Evolutionary conservation across 1,139 yeast genomes (phyloP).

Genomic region (Yamadazyma membranifaciens): DNA sequence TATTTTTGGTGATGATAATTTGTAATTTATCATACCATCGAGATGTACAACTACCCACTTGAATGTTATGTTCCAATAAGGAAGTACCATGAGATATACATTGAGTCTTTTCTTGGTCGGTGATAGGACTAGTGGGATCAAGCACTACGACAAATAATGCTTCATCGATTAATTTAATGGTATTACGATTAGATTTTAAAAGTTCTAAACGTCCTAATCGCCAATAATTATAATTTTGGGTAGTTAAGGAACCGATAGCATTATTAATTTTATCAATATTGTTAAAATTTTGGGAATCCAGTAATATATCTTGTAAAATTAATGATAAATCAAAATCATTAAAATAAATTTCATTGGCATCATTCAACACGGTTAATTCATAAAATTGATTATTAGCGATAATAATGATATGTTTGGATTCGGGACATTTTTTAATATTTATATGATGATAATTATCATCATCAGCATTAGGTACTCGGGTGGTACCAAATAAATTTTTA

Average conservation of each 20-base stretch:
- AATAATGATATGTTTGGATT: conserved; percentile 47
- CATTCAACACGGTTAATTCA: conserved; percentile 55
- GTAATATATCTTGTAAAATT: conserved; percentile 49
- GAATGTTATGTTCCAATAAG: conserved; percentile 50
- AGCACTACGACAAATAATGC: conserved; percentile 69
- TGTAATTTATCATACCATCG: conserved; percentile 81
- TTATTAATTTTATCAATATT: conserved; percentile 45
- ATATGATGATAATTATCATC: conserved; percentile 25
- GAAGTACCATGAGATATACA: conserved; percentile 66
- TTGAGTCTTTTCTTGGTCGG: conserved; percentile 47
- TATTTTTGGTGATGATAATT: conserved; percentile 62
- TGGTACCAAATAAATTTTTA: conserved; percentile 63
- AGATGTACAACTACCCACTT: conserved; percentile 72
- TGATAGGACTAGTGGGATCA: conserved; percentile 54
- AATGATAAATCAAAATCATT: conserved; percentile 55
- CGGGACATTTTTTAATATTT: conserved; percentile 24
- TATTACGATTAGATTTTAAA: conserved; percentile 41
- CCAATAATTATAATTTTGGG: conserved; percentile 67
- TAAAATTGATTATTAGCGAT: conserved; percentile 65
- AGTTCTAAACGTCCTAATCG: conserved; percentile 53
- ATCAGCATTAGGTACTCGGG: conserved; percentile 55
- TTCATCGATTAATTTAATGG: conserved; percentile 52
- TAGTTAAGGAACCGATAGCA: conserved; percentile 68
- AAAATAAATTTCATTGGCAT: conserved; percentile 40
- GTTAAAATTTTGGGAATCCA: conserved; percentile 39